Percentiles rank a stretch among this genome's conserved stretches.
These are phyloP conservation scores for Aspergillus terreus DNA, from an alignment of 2,329 filamentous ascomycete species.

Conservation along the genomic window DNA sequence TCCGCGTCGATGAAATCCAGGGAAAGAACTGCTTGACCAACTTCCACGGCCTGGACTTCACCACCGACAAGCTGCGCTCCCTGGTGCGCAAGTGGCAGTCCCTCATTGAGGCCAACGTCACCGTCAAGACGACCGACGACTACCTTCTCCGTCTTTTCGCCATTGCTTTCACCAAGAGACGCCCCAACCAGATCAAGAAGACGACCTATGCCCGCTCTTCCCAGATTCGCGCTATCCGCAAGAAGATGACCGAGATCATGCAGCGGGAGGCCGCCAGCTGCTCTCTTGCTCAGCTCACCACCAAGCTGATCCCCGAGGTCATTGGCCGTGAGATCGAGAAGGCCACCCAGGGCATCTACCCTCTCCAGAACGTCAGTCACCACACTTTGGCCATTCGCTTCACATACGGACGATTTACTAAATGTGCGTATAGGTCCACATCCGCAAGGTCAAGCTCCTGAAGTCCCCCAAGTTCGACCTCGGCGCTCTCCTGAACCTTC, in stretches of 20 bases:
- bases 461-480: slow-evolving; percentile 99
- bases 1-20: slow-evolving; percentile 97
- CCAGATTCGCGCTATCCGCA: slow-evolving; percentile 95
- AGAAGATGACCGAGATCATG: slow-evolving; percentile 99
- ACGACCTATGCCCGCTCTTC: slow-evolving; percentile 97
- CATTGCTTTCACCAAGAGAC: slow-evolving; percentile 98
- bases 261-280: slow-evolving; percentile 90
- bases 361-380: slow-evolving; percentile 84
- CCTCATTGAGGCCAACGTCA: slow-evolving; percentile 98
- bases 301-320: slow-evolving; percentile 98
- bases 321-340: slow-evolving; percentile 99
- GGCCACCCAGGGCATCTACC: slow-evolving; percentile 98
- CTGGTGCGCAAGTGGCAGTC: slow-evolving; percentile 99
- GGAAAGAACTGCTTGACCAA: slow-evolving; percentile 99
- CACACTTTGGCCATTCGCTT: neutral
- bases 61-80: slow-evolving; percentile 98
- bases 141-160: slow-evolving; percentile 99
- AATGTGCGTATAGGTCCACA: slow-evolving; percentile 74
- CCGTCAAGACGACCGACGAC: slow-evolving; percentile 99
- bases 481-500: slow-evolving; percentile 89
- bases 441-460: slow-evolving; percentile 99
- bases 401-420: slow-evolving; percentile 21
- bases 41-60: slow-evolving; percentile 99
- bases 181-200: slow-evolving; percentile 99
- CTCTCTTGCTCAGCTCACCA: slow-evolving; percentile 92